A percentile compares a stretch with the other conserved stretches of the same genome.
phyloP scores from a whole-genome alignment of 768 basidiomycete species.

The Ramaria rubella region DNA sequence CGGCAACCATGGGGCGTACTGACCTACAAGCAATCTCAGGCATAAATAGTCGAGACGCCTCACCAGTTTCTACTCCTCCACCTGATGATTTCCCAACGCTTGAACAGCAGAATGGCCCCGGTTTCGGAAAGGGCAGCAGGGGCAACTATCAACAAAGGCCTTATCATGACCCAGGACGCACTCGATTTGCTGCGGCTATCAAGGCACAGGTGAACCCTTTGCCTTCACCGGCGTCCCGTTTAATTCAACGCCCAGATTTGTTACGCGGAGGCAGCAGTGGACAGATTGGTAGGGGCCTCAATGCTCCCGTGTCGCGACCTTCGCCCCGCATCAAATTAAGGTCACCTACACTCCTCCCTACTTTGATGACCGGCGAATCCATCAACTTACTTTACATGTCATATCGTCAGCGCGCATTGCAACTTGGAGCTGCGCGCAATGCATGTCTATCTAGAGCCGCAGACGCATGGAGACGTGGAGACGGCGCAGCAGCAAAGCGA shows the following conservation, averaged over 20 bases:
- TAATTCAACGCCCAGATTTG: conserved; percentile 4
- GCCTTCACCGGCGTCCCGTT: neutral
- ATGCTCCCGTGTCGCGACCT: conserved; percentile 51
- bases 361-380: conserved; percentile 77
- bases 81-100: conserved; percentile 72
- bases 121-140: conserved; percentile 35
- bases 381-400: conserved; percentile 80
- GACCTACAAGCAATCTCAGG: conserved; percentile 45
- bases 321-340: conserved; percentile 84
- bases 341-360: conserved; percentile 78
- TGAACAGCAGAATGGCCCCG: conserved; percentile 25
- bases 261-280: conserved; percentile 1
- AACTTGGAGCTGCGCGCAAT: conserved; percentile 90
- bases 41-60: conserved; percentile 12
- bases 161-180: conserved; percentile 78
- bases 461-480: conserved; percentile 92
- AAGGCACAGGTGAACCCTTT: conserved; percentile 47
- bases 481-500: conserved; percentile 91
- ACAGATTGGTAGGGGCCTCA: neutral
- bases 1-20: conserved; percentile 59
- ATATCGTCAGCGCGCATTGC: conserved; percentile 81
- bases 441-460: conserved; percentile 92
- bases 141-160: conserved; percentile 30
- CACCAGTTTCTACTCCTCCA: conserved; percentile 25
- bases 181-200: conserved; percentile 84